phyloP scores from a whole-genome alignment of 2,329 filamentous ascomycete species.

The Stagonosporopsis cucurbitacearum region DNA sequence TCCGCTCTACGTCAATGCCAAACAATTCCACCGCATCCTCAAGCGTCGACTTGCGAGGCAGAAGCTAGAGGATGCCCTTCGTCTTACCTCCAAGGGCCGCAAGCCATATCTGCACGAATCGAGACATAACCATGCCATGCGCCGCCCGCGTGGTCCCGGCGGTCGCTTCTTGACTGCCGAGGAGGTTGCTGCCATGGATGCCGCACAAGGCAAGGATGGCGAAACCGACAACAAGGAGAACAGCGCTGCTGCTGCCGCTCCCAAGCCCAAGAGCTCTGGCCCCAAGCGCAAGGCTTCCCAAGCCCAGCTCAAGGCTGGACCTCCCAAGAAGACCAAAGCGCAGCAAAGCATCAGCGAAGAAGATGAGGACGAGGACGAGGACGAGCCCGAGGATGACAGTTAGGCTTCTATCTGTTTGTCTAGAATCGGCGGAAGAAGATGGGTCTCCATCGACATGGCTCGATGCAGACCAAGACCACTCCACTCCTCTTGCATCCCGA shows the following conservation, averaged over 20 bases:
- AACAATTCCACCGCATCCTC: constrained; percentile 96
- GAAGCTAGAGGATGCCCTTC: constrained; percentile 88
- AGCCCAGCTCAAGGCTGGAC: constrained; percentile 40
- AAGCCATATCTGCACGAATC: constrained; percentile 98
- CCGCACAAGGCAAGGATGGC: constrained; percentile 35
- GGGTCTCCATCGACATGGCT: background rate
- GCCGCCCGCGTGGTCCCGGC: constrained; percentile 88
- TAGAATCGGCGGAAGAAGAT: background rate
- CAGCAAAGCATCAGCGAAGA: constrained; percentile 58
- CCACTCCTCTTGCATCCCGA: background rate
- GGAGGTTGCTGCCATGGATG: constrained; percentile 88
- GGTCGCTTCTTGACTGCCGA: constrained; percentile 96
- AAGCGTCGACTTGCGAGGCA: constrained; percentile 93
- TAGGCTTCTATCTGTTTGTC: constrained; percentile 20
- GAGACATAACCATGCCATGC: constrained; percentile 97
- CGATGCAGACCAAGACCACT: background rate
- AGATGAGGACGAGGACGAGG: constrained; percentile 59
- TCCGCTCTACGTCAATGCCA: constrained; percentile 96
- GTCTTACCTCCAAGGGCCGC: constrained; percentile 90
- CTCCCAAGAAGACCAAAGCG: constrained; percentile 60
- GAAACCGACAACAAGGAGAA: constrained; percentile 52
- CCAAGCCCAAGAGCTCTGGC: constrained; percentile 21
- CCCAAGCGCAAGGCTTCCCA: constrained; percentile 45
- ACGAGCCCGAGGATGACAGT: constrained; percentile 59
- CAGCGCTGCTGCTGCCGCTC: constrained; percentile 36